Conservation (phyloP, 2,329 filamentous ascomycete genomes). For the Diaporthe velutina region DNA sequence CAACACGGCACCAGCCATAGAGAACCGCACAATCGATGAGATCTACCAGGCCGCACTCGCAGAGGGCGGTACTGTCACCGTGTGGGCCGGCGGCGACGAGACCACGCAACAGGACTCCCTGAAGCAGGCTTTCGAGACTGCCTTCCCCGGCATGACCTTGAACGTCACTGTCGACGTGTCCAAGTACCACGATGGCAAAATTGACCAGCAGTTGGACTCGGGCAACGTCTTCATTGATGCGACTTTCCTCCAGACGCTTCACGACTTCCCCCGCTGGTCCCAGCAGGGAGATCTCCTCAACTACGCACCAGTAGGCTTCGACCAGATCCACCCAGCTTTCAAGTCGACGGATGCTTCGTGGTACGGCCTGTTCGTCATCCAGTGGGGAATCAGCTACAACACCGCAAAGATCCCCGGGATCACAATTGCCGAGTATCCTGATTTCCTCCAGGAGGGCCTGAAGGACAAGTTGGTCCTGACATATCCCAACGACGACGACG, state of each 20-base stretch:
- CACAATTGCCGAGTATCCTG: constrained; percentile 51
- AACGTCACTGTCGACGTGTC: constrained; percentile 68
- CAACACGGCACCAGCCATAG: constrained; percentile 37
- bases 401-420: constrained; percentile 48
- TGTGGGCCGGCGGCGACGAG: constrained; percentile 64
- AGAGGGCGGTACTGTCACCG: constrained; percentile 59
- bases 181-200: constrained; percentile 64
- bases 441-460: constrained; percentile 61
- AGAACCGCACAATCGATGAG: constrained; percentile 57
- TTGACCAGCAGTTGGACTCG: constrained; percentile 60
- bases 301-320: constrained; percentile 62
- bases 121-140: constrained; percentile 58
- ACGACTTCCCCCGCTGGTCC: constrained; percentile 67
- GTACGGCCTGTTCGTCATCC: constrained; percentile 55
- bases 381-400: constrained; percentile 54
- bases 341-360: constrained; percentile 59
- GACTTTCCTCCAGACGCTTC: constrained; percentile 62
- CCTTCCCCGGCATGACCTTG: constrained; percentile 63
- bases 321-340: constrained; percentile 55
- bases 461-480: constrained; percentile 67
- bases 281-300: constrained; percentile 59
- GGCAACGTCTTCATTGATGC: constrained; percentile 58
- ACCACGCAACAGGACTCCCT: constrained; percentile 53
- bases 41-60: constrained; percentile 63
- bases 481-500: constrained; percentile 71